Percentiles rank a stretch among this genome's conserved stretches.
phyloP scores from a whole-genome alignment of 352 stramenopile species.

The Pythium dissimile region DNA sequence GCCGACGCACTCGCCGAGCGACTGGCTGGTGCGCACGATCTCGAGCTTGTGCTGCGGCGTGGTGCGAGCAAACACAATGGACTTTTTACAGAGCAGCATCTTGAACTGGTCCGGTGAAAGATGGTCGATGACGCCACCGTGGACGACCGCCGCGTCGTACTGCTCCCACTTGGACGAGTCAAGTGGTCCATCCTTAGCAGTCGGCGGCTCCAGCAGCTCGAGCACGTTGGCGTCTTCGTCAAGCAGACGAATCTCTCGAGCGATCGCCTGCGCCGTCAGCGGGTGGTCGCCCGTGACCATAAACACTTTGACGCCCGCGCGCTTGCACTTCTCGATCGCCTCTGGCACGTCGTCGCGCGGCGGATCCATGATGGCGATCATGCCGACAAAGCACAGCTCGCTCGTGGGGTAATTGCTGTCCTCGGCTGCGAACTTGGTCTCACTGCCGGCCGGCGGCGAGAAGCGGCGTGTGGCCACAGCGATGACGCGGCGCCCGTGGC shows the following conservation, averaged over 20 bases:
- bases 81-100: slow-evolving; percentile 26
- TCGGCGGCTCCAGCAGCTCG: slow-evolving; percentile 15
- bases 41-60: slow-evolving; percentile 91
- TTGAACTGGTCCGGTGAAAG: slow-evolving; percentile 32
- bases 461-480: too few relatives aligned
- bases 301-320: slow-evolving; percentile 70
- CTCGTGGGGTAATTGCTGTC: slow-evolving; percentile 26
- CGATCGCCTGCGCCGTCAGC: slow-evolving; percentile 77
- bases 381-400: slow-evolving; percentile 69
- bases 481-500: too few relatives aligned
- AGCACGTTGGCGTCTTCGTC: slow-evolving; percentile 50
- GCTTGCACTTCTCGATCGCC: slow-evolving; percentile 69
- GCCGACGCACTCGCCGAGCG: slow-evolving; percentile 43
- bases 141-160: slow-evolving; percentile 64
- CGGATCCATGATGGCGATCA: slow-evolving; percentile 90
- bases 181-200: neutral
- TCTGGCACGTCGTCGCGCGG: slow-evolving; percentile 50
- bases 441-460: too few relatives aligned
- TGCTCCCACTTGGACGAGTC: neutral
- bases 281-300: slow-evolving; percentile 86
- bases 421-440: too few relatives aligned
- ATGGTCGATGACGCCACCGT: slow-evolving; percentile 29
- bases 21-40: slow-evolving; percentile 50
- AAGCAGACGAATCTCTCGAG: slow-evolving; percentile 22
- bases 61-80: slow-evolving; percentile 94